Evolutionary conservation across 768 basidiomycete genomes (phyloP).

Genomic region (button mushroom (Agaricus bisporus)): DNA sequence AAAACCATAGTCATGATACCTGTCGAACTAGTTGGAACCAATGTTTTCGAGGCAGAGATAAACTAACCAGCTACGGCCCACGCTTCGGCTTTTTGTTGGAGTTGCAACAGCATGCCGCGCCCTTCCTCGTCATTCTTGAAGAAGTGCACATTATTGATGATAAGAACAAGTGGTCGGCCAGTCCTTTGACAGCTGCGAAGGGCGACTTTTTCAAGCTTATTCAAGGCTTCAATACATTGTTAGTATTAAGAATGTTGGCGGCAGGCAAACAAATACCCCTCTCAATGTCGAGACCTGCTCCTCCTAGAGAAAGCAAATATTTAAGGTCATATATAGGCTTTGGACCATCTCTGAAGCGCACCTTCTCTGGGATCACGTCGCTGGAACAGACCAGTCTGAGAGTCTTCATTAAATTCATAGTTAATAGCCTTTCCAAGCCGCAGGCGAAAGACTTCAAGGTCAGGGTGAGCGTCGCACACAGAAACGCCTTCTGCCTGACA

Average conservation of each 20-base stretch:
- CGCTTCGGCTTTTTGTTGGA: constrained; percentile 80
- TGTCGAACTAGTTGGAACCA: constrained; percentile 17
- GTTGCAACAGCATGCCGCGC: constrained; percentile 70
- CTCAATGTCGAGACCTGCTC: constrained; percentile 77
- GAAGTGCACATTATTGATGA: constrained; percentile 75
- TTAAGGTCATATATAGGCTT: not conserved
- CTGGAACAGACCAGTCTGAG: constrained; percentile 75
- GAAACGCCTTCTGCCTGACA: constrained; percentile 67
- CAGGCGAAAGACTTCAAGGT: constrained; percentile 81
- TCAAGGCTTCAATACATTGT: constrained; percentile 43
- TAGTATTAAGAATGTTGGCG: not conserved
- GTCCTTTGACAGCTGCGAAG: constrained; percentile 50
- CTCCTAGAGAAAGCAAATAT: constrained; percentile 32
- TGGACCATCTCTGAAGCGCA: constrained; percentile 7
- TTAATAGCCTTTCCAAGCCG: constrained; percentile 83
- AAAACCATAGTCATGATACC: constrained; percentile 79
- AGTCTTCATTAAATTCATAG: constrained; percentile 82
- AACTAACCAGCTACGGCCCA: constrained; percentile 75
- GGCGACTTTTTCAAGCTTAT: constrained; percentile 84
- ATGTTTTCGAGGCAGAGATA: not conserved
- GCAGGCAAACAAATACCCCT: constrained; percentile 40
- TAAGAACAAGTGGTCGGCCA: constrained; percentile 68
- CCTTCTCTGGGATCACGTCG: constrained; percentile 80
- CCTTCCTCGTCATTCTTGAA: constrained; percentile 77
- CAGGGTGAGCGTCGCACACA: constrained; percentile 79